A percentile compares a stretch with the other conserved stretches of the same genome.
Evolutionary conservation across 768 basidiomycete species (phyloP).

Genomic region (Lactarius sp.): DNA sequence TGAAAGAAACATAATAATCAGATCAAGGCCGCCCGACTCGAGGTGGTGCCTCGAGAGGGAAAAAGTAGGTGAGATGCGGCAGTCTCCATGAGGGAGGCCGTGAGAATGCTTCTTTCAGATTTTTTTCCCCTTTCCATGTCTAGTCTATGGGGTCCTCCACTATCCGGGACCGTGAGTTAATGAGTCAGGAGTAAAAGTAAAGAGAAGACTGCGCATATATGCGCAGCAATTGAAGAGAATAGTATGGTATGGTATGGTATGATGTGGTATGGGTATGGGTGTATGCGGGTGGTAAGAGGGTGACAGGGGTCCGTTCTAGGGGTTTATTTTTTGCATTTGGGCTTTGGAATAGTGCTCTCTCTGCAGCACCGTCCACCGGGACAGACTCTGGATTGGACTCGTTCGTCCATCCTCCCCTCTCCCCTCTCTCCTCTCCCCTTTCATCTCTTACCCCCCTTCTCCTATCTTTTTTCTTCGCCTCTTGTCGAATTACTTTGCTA

Average conservation of each 20-base stretch:
- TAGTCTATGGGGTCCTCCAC: not conserved
- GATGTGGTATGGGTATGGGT: too few species aligned
- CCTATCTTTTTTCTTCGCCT: slow-evolving; percentile 14
- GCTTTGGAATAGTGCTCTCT: not conserved
- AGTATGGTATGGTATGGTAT: too few species aligned
- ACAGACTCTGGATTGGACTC: slow-evolving; percentile 26
- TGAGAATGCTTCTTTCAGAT: not conserved
- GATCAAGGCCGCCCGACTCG: not conserved
- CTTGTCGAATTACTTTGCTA: slow-evolving; percentile 26
- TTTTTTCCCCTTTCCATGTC: not conserved
- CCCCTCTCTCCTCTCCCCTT: slow-evolving; percentile 1
- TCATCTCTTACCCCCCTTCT: not conserved
- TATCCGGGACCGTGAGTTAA: not conserved
- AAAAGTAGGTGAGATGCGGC: not conserved
- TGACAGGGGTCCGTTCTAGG: not conserved
- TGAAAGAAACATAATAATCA: not conserved
- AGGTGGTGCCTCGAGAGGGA: not conserved
- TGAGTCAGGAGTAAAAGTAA: not conserved
- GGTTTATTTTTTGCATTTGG: slow-evolving; percentile 3
- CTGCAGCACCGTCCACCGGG: slow-evolving; percentile 21
- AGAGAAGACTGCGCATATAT: not conserved
- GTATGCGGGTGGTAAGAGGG: not conserved
- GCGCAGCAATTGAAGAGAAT: not conserved
- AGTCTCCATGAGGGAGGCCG: not conserved
- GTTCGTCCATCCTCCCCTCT: slow-evolving; percentile 20